These are phyloP conservation scores for Lineolata rhizophorae DNA, from an alignment of 495 filamentous ascomycete species.

Conservation along the genomic window DNA sequence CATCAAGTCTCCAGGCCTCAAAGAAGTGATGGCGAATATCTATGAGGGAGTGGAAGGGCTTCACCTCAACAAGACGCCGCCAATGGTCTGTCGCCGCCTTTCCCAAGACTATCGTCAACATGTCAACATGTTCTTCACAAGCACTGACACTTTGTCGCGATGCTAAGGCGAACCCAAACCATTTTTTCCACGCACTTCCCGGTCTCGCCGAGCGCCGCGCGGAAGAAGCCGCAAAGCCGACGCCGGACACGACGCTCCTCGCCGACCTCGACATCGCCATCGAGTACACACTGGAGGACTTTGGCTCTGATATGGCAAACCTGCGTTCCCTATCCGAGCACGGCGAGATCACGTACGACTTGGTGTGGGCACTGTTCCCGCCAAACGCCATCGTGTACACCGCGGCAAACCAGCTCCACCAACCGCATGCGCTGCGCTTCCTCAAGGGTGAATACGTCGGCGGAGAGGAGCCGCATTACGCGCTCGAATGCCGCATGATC, in stretches of 20 bases:
- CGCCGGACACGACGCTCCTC: conserved; percentile 3
- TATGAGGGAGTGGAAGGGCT: conserved; percentile 9
- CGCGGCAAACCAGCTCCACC: conserved; percentile 15
- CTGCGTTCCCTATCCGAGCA: conserved; percentile 13
- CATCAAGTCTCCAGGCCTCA: conserved; percentile 6
- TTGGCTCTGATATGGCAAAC: conserved; percentile 6
- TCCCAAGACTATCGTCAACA: no score
- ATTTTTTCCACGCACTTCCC: conserved; percentile 8
- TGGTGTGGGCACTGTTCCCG: conserved; percentile 33
- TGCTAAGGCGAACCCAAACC: conserved; percentile 7
- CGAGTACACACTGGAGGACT: conserved; percentile 8
- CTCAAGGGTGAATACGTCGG: conserved; percentile 12
- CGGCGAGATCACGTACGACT: conserved; percentile 34
- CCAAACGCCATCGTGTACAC: conserved; percentile 23
- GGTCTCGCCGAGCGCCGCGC: conserved; percentile 4
- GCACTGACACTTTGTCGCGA: not conserved
- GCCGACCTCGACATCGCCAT: conserved; percentile 6
- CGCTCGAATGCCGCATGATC: conserved; percentile 23
- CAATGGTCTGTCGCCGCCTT: conserved; percentile 6
- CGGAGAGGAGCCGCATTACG: conserved; percentile 16
- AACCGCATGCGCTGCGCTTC: conserved; percentile 20
- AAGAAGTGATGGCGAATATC: conserved; percentile 5
- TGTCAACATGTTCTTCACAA: no score
- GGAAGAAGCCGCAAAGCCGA: conserved; percentile 5
- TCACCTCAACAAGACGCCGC: conserved; percentile 9